Evolutionary conservation across 495 filamentous ascomycete species (phyloP), one percentile per base, ranked within the genome.

Genomic region (Lophium mytilinum): DNA sequence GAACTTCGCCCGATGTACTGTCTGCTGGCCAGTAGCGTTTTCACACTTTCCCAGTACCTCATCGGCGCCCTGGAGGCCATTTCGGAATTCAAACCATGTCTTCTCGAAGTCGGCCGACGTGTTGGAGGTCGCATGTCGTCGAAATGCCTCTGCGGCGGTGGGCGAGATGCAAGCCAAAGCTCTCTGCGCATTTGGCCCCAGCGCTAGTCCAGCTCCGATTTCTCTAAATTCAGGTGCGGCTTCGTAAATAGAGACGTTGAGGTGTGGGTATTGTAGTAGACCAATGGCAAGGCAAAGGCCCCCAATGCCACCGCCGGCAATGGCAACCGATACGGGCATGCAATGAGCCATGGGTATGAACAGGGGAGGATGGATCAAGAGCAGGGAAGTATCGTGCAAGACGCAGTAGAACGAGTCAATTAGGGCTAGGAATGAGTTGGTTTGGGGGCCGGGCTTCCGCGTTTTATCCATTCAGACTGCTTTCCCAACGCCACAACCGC

Each of bases 231-330:
- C 59, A 5, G 63, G 49, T 0, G 75, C 75, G 9, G 78, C 72
- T 56, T 83, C 81, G 68, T 83, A 85, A 50, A 83, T 65, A 6
- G 70, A 77, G 49, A 76, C 61, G 1, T 71, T 66, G 39, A 85
- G 36, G 15, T 45, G 37, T 15, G 49, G 68, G 37, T 52, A 33
- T 55, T 55, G 56, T 37, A 48, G 51, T 4, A 70, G 63, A 2
- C 58, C 66, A 46, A 68, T 63, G 1, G 66, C 64, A 9, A 70
- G 57, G 2, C 37, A 35, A 11, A 68, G 48, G 4, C 68, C 68
- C 6, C 61, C 55, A 15, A 70, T 61, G 17, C 68, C 66, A 35
- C 68, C 68, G 12, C 68, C 68, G n/a, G 67, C 47, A 41, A 70
- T 67, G 45, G 66, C 68, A 21, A 70, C 46, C 15, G 52, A 42